Conservation (phyloP, 176 grass and related monocot genomes). For the Secale cereale region DNA sequence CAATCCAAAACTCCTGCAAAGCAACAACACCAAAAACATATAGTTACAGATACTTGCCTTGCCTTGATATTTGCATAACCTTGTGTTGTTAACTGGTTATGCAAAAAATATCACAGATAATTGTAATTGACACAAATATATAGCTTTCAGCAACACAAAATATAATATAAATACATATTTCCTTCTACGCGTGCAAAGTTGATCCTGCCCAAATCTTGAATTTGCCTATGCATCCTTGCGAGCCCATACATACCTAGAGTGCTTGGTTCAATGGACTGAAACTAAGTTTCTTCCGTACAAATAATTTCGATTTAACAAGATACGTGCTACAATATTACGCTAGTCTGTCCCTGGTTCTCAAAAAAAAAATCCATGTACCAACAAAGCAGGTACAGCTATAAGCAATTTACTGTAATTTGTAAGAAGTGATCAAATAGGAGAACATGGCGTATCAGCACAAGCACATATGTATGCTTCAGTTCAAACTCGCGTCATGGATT, state of each 20-base stretch:
- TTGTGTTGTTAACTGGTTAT: background rate
- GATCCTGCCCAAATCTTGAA: background rate
- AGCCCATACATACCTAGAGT: too few relatives aligned
- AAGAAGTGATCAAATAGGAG: background rate
- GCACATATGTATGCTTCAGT: background rate
- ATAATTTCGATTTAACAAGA: too few relatives aligned
- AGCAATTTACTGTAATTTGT: background rate
- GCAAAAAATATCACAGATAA: background rate
- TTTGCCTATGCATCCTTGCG: too few relatives aligned
- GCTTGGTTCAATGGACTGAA: too few relatives aligned
- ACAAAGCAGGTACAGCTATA: background rate
- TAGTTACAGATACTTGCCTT: background rate
- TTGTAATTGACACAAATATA: background rate
- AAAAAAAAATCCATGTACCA: too few relatives aligned
- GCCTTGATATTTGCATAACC: background rate
- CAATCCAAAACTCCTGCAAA: constrained; percentile 81
- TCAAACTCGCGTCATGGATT: background rate
- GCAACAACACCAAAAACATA: background rate
- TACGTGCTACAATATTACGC: too few relatives aligned
- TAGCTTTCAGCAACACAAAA: background rate
- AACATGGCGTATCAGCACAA: background rate
- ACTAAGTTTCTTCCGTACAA: too few relatives aligned
- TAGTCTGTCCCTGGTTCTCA: too few relatives aligned
- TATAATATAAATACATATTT: background rate
- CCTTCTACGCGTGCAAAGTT: background rate